A percentile compares a stretch with the other conserved stretches of the same genome.
These are phyloP conservation scores for Coccomyxa subellipsoidea DNA, from an alignment of 163 green algal species.

Conservation along the genomic window DNA sequence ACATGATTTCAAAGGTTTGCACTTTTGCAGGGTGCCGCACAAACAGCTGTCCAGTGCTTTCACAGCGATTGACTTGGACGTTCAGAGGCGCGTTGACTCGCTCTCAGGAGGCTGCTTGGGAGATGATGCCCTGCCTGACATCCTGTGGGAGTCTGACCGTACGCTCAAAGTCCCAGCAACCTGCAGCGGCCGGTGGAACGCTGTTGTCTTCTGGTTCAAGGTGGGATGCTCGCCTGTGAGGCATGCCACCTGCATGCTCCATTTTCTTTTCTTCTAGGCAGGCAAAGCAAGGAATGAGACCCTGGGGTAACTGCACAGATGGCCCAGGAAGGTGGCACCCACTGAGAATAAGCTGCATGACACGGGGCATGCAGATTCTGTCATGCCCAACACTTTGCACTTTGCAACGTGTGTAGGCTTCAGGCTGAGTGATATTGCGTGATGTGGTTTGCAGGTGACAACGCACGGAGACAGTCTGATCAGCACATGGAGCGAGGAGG, in stretches of 20 bases:
- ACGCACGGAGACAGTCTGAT: neutral
- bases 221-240: slow-evolving; percentile 13
- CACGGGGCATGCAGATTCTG: too few species aligned
- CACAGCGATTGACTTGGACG: slow-evolving; percentile 38
- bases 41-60: slow-evolving; percentile 47
- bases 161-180: slow-evolving; percentile 36
- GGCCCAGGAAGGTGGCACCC: too few species aligned
- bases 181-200: slow-evolving; percentile 45
- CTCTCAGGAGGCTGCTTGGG: neutral
- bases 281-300: too few species aligned
- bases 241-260: neutral
- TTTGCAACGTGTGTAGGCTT: too few species aligned
- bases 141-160: slow-evolving; percentile 35
- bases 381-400: too few species aligned
- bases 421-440: neutral
- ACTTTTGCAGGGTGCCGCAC: neutral
- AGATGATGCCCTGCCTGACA: neutral
- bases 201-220: slow-evolving; percentile 72
- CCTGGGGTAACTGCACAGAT: too few species aligned
- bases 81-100: slow-evolving; percentile 45
- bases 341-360: too few species aligned
- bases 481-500: neutral
- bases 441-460: neutral
- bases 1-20: too few species aligned
- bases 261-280: too few species aligned